A percentile compares a stretch with the other conserved stretches of the same genome.
Evolutionary conservation across 352 stramenopile genomes (phyloP).

Genomic region (Pythium sukuiense): DNA sequence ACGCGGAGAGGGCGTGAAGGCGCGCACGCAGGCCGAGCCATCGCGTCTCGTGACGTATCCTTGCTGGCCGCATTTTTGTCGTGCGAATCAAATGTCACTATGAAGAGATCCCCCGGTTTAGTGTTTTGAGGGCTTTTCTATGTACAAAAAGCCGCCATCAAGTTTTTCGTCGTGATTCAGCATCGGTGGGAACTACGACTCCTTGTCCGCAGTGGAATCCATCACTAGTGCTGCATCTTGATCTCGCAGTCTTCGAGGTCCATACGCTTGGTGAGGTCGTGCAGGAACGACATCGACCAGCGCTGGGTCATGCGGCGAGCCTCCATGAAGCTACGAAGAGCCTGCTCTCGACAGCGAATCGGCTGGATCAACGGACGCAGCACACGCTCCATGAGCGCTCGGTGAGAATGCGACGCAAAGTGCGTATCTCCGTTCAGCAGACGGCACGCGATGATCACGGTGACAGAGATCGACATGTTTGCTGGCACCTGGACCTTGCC

Average conservation of each 20-base stretch:
- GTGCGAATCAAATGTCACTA: no score
- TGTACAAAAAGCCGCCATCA: no score
- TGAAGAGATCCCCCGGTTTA: no score
- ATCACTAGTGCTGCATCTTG: no score
- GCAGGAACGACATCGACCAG: slow-evolving; percentile 43
- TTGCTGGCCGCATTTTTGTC: no score
- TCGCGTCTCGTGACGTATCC: no score
- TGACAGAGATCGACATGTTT: slow-evolving; percentile 3
- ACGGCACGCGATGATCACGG: slow-evolving; percentile 1
- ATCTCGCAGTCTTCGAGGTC: slow-evolving; percentile 31
- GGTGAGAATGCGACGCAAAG: slow-evolving; percentile 6
- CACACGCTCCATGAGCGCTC: slow-evolving; percentile 7
- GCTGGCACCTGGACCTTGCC: not conserved
- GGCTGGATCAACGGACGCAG: slow-evolving; percentile 26
- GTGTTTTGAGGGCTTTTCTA: no score
- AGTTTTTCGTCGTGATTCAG: no score
- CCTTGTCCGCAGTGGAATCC: no score
- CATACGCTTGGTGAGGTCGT: slow-evolving; percentile 41
- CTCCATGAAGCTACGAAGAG: slow-evolving; percentile 33
- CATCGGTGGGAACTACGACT: no score
- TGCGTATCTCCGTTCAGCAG: slow-evolving; percentile 11
- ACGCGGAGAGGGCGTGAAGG: not conserved
- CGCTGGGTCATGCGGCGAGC: slow-evolving; percentile 32
- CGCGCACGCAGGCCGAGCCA: not conserved
- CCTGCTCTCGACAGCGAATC: slow-evolving; percentile 23